Conservation (phyloP, 129 eudicot genomes). For the Centella asiatica region DNA sequence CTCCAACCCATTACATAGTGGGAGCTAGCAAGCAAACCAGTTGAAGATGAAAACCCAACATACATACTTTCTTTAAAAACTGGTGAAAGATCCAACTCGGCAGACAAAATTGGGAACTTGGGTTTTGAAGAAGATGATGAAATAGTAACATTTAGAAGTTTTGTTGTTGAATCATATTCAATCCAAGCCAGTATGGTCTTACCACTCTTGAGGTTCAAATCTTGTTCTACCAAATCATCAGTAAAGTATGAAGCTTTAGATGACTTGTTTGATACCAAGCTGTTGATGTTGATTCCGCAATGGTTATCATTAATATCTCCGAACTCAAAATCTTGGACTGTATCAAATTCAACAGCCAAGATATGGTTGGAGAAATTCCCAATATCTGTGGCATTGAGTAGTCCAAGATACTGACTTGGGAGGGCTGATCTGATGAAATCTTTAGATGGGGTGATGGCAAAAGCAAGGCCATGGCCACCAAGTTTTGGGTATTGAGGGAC, state of each 20-base stretch:
- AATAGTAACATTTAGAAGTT: conserved; percentile 31
- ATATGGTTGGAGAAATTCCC: conserved; percentile 50
- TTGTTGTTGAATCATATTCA: conserved; percentile 40
- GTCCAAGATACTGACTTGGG: conserved; percentile 56
- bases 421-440: conserved; percentile 36
- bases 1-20: conserved; percentile 70
- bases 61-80: conserved; percentile 47
- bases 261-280: conserved; percentile 33
- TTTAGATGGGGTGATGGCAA: conserved; percentile 43
- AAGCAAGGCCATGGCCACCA: conserved; percentile 71
- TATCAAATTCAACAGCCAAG: conserved; percentile 64
- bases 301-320: conserved; percentile 57
- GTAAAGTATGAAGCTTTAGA: conserved; percentile 32
- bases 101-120: conserved; percentile 35
- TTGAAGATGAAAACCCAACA: conserved; percentile 64
- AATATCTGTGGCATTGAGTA: conserved; percentile 31
- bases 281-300: conserved; percentile 48
- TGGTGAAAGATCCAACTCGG: conserved; percentile 37
- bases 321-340: conserved; percentile 50
- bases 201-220: conserved; percentile 39
- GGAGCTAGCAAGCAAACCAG: conserved; percentile 54
- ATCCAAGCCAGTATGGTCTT: conserved; percentile 49
- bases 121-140: conserved; percentile 42
- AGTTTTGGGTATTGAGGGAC: conserved; percentile 37
- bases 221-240: conserved; percentile 22